These are phyloP conservation scores for Fusarium chlamydosporum DNA, from an alignment of 2,329 filamentous ascomycete genomes.

Conservation along the genomic window DNA sequence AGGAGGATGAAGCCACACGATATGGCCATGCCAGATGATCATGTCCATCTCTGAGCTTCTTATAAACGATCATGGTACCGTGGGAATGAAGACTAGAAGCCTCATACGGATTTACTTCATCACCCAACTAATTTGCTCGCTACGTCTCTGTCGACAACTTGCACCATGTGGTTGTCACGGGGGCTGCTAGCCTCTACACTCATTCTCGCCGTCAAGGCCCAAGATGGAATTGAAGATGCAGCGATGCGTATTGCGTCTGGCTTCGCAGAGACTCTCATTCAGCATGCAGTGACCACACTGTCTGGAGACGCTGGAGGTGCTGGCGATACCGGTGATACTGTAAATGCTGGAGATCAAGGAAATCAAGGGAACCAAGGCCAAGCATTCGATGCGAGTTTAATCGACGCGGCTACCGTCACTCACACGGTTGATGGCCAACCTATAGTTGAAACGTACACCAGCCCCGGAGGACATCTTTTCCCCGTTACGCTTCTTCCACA, in stretches of 20 bases:
- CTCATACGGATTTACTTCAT: conserved; percentile 21
- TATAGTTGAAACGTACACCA: conserved; percentile 26
- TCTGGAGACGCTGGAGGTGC: conserved; percentile 15
- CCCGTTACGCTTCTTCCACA: conserved; percentile 35
- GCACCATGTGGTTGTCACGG: conserved; percentile 43
- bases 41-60: conserved; percentile 5
- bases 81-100: neutral
- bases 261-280: conserved; percentile 34
- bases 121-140: conserved; percentile 23
- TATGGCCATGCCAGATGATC: neutral
- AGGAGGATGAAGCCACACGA: conserved; percentile 27
- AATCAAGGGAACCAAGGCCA: conserved; percentile 17
- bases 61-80: conserved; percentile 32
- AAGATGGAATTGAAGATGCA: conserved; percentile 34
- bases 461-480: conserved; percentile 23
- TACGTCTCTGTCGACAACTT: conserved; percentile 36
- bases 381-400: conserved; percentile 28
- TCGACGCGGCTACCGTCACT: conserved; percentile 24
- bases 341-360: conserved; percentile 15
- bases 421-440: conserved; percentile 8
- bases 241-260: conserved; percentile 28
- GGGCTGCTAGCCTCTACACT: conserved; percentile 41
- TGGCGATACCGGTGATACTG: conserved; percentile 17
- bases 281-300: conserved; percentile 30
- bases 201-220: conserved; percentile 34